A percentile compares a stretch with the other conserved stretches of the same genome.
Conservation (phyloP, 179 eudicot genomes). For the Spinacia oleracea region DNA sequence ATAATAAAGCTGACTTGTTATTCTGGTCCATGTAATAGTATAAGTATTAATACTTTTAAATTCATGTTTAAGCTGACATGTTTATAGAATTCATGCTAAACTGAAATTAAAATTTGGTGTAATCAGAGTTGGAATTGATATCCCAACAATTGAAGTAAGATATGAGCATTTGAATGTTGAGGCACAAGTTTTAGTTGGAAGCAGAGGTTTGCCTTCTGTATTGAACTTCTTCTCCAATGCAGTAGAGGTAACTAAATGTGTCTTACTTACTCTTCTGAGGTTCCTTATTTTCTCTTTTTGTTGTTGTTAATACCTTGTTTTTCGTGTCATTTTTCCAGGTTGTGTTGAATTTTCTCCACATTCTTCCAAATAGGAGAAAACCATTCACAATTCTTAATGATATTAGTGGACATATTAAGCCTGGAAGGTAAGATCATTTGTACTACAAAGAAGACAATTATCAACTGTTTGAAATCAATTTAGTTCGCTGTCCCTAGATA, state of each 20-base stretch:
- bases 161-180: slow-evolving; percentile 67
- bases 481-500: neutral
- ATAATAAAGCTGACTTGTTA: neutral
- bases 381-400: slow-evolving; percentile 69
- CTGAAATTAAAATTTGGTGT: neutral
- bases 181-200: slow-evolving; percentile 66
- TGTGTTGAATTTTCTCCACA: slow-evolving; percentile 53
- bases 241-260: slow-evolving; percentile 47
- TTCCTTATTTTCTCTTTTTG: neutral
- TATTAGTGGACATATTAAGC: slow-evolving; percentile 70
- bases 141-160: slow-evolving; percentile 76
- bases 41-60: neutral
- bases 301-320: slow-evolving; percentile 6
- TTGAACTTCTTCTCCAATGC: slow-evolving; percentile 63
- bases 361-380: slow-evolving; percentile 64
- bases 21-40: neutral
- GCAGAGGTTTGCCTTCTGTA: slow-evolving; percentile 73
- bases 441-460: neutral
- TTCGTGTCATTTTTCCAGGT: slow-evolving; percentile 36
- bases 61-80: neutral
- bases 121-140: slow-evolving; percentile 65
- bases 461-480: neutral
- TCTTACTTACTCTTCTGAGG: neutral
- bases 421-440: slow-evolving; percentile 61
- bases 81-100: slow-evolving; percentile 1